phyloP scores from a whole-genome alignment of 1,139 yeast genomes.

The Kurtzmaniella quercitrusa region DNA sequence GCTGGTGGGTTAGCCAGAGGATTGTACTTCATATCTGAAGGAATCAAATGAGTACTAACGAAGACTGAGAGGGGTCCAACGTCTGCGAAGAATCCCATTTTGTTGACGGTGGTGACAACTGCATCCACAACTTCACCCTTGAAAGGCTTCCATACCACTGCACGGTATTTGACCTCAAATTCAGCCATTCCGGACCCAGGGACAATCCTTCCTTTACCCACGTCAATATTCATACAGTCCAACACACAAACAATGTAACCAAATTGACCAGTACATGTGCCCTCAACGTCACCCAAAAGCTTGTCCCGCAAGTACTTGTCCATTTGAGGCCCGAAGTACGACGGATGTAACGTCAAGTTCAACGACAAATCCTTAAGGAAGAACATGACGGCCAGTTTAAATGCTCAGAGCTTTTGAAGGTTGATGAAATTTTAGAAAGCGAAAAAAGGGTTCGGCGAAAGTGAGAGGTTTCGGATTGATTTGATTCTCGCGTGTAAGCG shows the following conservation, averaged over 20 bases:
- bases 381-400: conserved; percentile 29
- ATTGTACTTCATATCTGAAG: conserved; percentile 89
- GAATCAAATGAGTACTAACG: conserved; percentile 91
- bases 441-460: background rate
- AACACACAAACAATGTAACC: conserved; percentile 95
- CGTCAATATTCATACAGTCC: conserved; percentile 92
- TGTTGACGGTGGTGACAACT: conserved; percentile 88
- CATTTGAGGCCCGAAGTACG: conserved; percentile 97
- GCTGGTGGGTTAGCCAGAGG: conserved; percentile 98
- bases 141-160: conserved; percentile 97
- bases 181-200: conserved; percentile 94
- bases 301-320: conserved; percentile 87
- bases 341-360: conserved; percentile 91
- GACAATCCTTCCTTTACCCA: conserved; percentile 88
- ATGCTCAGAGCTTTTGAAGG: conserved; percentile 8
- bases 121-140: conserved; percentile 99
- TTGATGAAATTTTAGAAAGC: conserved; percentile 21
- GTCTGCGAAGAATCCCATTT: conserved; percentile 96
- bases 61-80: conserved; percentile 96
- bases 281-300: conserved; percentile 92
- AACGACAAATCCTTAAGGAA: conserved; percentile 80
- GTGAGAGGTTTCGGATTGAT: background rate
- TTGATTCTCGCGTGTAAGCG: no score
- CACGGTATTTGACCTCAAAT: conserved; percentile 92
- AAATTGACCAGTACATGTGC: conserved; percentile 98